Percentiles rank a stretch among this genome's conserved stretches.
phyloP scores from a whole-genome alignment of 23 red algal species.

The Chondrus crispus region DNA sequence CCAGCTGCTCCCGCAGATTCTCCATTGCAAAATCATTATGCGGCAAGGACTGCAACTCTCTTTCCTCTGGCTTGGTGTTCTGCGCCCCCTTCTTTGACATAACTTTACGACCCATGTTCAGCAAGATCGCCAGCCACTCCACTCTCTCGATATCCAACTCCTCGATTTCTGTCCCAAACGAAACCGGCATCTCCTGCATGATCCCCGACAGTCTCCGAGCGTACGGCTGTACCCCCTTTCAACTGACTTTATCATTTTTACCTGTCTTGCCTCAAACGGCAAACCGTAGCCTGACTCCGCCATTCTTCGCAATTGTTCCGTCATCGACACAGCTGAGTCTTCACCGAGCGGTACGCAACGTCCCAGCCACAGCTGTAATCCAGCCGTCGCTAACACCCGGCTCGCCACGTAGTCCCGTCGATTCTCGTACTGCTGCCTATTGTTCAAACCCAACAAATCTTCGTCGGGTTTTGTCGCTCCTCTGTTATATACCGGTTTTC shows the following conservation, averaged over 20 bases:
- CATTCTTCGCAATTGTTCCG: background rate
- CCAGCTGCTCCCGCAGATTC: background rate
- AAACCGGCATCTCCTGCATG: too few species aligned
- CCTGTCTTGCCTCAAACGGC: background rate
- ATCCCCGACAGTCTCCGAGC: too few species aligned
- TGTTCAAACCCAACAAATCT: too few species aligned
- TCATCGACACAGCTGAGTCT: too few species aligned
- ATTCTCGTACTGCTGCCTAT: too few species aligned
- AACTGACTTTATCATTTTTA: background rate
- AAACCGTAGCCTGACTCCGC: background rate
- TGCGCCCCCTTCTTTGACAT: background rate
- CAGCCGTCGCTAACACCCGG: too few species aligned
- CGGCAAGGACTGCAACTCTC: background rate
- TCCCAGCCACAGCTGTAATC: too few species aligned
- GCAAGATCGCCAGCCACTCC: background rate
- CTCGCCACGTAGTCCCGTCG: too few species aligned
- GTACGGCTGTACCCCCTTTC: too few species aligned
- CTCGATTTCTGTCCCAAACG: background rate
- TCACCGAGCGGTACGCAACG: too few species aligned
- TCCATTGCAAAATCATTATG: background rate
- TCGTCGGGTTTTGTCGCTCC: too few species aligned
- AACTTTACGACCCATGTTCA: background rate
- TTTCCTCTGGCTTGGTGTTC: background rate
- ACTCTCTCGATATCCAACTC: background rate
- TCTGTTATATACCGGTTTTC: too few species aligned